Evolutionary conservation across 495 filamentous ascomycete species (phyloP).

Genomic region (Hyaloscypha variabilis): DNA sequence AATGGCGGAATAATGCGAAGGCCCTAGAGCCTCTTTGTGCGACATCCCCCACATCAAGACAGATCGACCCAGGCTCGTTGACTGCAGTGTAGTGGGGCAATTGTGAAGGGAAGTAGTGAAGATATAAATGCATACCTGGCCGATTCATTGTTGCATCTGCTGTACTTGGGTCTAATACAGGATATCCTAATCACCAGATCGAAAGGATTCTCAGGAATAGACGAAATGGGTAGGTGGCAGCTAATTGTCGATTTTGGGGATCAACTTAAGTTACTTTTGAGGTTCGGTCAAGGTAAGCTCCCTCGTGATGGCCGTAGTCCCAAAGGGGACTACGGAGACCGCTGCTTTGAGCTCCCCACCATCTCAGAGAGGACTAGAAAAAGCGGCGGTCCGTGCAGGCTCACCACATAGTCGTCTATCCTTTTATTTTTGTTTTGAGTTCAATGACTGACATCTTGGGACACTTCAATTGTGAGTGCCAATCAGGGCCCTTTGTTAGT

Average conservation of each 20-base stretch:
- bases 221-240: not conserved
- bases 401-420: too few relatives aligned
- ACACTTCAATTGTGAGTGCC: too few relatives aligned
- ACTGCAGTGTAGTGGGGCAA: slow-evolving; percentile 28
- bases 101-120: slow-evolving; percentile 27
- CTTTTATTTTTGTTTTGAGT: too few relatives aligned
- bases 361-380: too few relatives aligned
- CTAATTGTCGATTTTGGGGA: slow-evolving; percentile 5
- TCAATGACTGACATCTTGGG: too few relatives aligned
- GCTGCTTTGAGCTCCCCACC: not conserved
- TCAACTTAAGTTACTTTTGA: slow-evolving; percentile 9
- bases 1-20: not conserved
- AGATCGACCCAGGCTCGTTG: not conserved
- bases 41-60: not conserved
- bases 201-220: not conserved
- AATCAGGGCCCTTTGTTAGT: too few relatives aligned
- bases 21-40: not conserved
- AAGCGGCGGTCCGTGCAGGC: too few relatives aligned
- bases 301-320: not conserved
- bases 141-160: slow-evolving; percentile 52
- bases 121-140: slow-evolving; percentile 52
- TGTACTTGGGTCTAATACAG: not conserved
- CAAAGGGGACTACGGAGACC: not conserved
- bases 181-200: not conserved
- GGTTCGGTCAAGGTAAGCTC: not conserved